phyloP scores from a whole-genome alignment of 768 basidiomycete genomes.

The Leccinum disarticulatum region DNA sequence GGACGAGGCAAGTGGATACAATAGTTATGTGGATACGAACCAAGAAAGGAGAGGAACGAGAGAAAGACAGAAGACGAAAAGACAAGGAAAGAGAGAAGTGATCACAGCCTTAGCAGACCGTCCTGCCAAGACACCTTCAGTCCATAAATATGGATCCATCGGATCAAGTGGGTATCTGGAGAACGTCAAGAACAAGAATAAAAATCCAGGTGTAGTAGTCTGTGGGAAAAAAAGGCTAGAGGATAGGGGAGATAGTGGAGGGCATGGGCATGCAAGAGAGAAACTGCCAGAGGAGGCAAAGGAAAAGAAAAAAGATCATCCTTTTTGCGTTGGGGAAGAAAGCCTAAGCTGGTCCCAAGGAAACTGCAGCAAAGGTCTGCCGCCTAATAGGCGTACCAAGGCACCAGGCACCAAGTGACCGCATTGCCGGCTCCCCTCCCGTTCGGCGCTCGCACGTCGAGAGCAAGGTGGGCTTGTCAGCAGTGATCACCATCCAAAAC shows the following conservation, averaged over 20 bases:
- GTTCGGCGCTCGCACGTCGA: neutral
- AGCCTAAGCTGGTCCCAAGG: neutral
- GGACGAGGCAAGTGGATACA: slow-evolving; percentile 18
- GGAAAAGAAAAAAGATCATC: neutral
- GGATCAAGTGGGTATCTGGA: slow-evolving; percentile 11
- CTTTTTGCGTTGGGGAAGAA: neutral
- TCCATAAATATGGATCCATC: neutral
- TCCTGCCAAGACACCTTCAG: slow-evolving; percentile 2
- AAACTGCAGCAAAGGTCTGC: neutral
- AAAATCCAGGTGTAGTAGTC: slow-evolving; percentile 4
- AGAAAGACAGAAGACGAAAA: neutral
- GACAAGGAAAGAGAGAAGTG: neutral
- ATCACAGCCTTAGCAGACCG: slow-evolving; percentile 3
- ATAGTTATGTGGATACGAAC: slow-evolving; percentile 8
- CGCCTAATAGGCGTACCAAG: neutral
- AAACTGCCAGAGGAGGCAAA: neutral
- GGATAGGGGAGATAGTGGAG: neutral
- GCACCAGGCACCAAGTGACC: slow-evolving; percentile 2
- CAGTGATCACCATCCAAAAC: neutral
- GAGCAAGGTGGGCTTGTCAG: neutral
- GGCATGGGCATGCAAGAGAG: neutral
- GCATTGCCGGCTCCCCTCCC: no score
- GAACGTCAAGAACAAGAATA: neutral
- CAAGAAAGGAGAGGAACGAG: neutral
- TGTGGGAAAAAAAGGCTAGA: neutral